Conservation (phyloP, 176 grass and related monocot genomes). For the Microstegium vimineum region DNA sequence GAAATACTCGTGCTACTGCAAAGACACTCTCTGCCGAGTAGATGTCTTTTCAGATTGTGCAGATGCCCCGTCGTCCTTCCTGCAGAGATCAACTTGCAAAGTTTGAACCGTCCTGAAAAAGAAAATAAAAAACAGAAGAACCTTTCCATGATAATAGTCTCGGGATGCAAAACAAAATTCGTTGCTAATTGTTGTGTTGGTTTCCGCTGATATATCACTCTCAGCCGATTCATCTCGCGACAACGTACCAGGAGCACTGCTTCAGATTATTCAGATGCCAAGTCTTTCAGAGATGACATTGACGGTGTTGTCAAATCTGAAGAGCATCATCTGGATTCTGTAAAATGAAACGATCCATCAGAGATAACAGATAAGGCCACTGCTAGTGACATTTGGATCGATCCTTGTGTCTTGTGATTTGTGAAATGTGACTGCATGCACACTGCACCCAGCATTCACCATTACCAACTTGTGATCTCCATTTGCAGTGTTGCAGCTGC, state of each 20-base stretch:
- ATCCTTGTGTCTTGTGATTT: background rate
- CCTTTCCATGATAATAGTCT: slow-evolving; percentile 23
- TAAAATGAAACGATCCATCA: slow-evolving; percentile 9
- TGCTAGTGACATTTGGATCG: background rate
- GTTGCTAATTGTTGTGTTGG: background rate
- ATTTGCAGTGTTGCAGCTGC: background rate
- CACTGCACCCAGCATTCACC: too few relatives aligned
- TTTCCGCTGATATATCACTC: background rate
- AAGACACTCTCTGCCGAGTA: background rate
- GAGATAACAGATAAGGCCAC: background rate
- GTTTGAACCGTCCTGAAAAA: background rate
- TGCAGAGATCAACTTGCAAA: background rate
- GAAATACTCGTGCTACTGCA: slow-evolving; percentile 9
- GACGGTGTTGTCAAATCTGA: background rate
- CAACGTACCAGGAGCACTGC: background rate
- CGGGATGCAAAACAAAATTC: background rate
- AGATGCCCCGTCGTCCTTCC: slow-evolving; percentile 24
- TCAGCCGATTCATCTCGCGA: background rate
- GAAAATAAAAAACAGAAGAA: background rate
- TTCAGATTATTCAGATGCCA: slow-evolving; percentile 23
- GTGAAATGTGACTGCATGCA: background rate
- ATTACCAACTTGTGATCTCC: background rate
- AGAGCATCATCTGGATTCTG: background rate
- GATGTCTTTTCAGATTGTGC: slow-evolving; percentile 7
- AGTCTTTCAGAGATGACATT: slow-evolving; percentile 2